phyloP scores from a whole-genome alignment of 148 eudicot genomes.

The Rhododendron ovatum region DNA sequence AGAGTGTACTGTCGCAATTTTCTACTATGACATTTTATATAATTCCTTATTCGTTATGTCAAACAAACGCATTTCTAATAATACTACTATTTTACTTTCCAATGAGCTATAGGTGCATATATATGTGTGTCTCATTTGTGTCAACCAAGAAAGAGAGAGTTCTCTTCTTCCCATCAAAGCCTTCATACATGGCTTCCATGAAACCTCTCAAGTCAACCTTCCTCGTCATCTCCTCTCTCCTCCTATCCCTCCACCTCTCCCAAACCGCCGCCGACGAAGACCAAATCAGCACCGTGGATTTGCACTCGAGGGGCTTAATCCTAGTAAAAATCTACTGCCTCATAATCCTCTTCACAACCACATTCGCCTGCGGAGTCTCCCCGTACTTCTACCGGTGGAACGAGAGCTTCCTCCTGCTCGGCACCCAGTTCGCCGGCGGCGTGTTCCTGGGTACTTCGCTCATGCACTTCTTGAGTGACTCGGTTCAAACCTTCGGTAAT shows the following conservation, averaged over 20 bases:
- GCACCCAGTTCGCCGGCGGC: slow-evolving; percentile 80
- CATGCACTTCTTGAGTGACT: slow-evolving; percentile 64
- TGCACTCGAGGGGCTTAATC: slow-evolving; percentile 37
- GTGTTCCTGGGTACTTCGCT: slow-evolving; percentile 59
- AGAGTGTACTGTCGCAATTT: neutral
- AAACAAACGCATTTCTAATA: no score
- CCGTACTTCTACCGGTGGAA: slow-evolving; percentile 67
- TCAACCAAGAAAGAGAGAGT: no score
- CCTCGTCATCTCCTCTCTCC: slow-evolving; percentile 7
- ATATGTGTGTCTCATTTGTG: no score
- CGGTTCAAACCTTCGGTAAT: slow-evolving; percentile 32
- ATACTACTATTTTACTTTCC: no score
- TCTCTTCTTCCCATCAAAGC: no score
- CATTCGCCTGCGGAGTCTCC: slow-evolving; percentile 66
- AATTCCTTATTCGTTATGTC: no score
- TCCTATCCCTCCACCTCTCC: slow-evolving; percentile 33
- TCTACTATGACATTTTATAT: neutral
- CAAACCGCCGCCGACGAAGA: slow-evolving; percentile 44
- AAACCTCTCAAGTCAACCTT: slow-evolving; percentile 36
- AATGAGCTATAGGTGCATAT: neutral
- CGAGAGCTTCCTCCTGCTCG: slow-evolving; percentile 58
- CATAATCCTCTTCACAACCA: slow-evolving; percentile 53
- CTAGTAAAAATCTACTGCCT: slow-evolving; percentile 63
- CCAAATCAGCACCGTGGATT: slow-evolving; percentile 10
- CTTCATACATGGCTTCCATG: slow-evolving; percentile 26